Base-by-base conservation (phyloP, 2,329 filamentous ascomycete genomes). In the Orbilia oligospora region DNA sequence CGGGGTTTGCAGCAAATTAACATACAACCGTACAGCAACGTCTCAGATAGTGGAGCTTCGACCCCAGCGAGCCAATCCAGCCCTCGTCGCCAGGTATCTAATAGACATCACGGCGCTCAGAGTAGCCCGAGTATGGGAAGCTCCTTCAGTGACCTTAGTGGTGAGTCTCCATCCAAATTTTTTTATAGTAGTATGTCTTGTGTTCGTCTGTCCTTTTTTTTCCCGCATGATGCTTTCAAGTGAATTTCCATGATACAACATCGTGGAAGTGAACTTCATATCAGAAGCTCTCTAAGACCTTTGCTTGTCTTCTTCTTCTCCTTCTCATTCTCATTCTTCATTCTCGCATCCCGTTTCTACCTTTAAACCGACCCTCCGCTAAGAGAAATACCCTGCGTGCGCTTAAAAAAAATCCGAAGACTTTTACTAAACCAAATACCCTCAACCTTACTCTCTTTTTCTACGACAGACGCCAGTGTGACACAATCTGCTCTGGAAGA, bases 61-160 rank as follows among this genome's bases (percentile, higher is more conserved):
- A 0, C 87, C 88, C 22, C 87, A 90, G 24, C 88, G 88, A 14
- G 86, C 88, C 5, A 90, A 91, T 66, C 82, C 91, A 61, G 86
- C 88, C 1, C 87, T 87, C 27, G 85, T 88, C 84, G 85, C 8
- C 85, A 84, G 8, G 88, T 87, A 76, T 86, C 85, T 30, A 87
- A 87, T 81, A 87, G 86, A 0, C 87, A 87, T 12, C 90, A 91
- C 79, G 89, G 89, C 12, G 93, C 91, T 82, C 91, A 93, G 80
- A 91, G 91, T 14, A 91, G 90, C 14, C 91, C 91, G 0, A 93
- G 91, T 81, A 93, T 94, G 90, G 92, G 92, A 0, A 95, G 92
- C 83, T 94, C 92, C 81, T 96, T 93, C 82, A 95, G 92, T 84
- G 93, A 96, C 85, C 87, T 97, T 51, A 93, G 95, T 83, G 92